phyloP scores from a whole-genome alignment of 345 rosid genomes.

The Ailanthus altissimus region DNA sequence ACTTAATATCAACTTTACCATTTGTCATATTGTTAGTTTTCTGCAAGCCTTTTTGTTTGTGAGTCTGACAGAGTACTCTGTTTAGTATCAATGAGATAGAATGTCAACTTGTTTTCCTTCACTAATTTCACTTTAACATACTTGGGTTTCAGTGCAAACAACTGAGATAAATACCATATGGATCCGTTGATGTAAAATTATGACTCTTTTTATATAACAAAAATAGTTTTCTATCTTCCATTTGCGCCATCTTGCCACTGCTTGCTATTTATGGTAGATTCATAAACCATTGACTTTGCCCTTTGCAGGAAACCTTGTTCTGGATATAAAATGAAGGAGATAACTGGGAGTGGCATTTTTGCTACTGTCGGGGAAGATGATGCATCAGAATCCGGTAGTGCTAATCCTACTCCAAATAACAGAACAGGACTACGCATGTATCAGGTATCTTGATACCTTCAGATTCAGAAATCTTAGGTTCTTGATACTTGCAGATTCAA shows the following conservation, averaged over 20 bases:
- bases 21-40: neutral
- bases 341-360: constrained; percentile 95
- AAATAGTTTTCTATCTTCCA: neutral
- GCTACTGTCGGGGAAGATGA: constrained; percentile 56
- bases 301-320: constrained; percentile 87
- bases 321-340: constrained; percentile 89
- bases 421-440: constrained; percentile 70
- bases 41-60: neutral
- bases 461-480: neutral
- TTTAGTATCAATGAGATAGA: constrained; percentile 3
- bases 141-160: neutral
- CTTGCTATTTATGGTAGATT: constrained; percentile 8
- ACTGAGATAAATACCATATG: neutral
- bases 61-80: neutral
- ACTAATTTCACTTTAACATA: neutral
- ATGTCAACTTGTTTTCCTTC: neutral
- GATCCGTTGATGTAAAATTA: neutral
- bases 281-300: constrained; percentile 6
- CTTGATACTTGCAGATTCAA: neutral
- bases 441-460: constrained; percentile 49
- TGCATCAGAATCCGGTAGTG: constrained; percentile 48
- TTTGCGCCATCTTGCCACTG: neutral
- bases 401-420: constrained; percentile 46
- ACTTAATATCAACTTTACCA: neutral
- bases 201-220: neutral